These are phyloP conservation scores for Sporothrix variecibatus DNA, from an alignment of 2,329 filamentous ascomycete genomes.

Conservation along the genomic window DNA sequence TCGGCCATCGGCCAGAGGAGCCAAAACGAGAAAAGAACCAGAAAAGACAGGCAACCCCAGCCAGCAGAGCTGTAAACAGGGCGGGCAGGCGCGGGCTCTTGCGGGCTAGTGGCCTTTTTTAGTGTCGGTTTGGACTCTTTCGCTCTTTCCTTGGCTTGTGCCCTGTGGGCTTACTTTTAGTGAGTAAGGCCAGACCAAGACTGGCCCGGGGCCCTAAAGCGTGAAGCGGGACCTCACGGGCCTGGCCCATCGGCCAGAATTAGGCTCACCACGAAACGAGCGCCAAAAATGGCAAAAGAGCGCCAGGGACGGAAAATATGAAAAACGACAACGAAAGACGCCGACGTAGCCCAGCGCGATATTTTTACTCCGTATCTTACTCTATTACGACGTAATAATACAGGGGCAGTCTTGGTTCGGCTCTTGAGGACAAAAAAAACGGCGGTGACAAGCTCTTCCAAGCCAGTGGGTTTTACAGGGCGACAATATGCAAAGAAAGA, in stretches of 20 bases:
- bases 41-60: slow-evolving; percentile 2
- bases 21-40: background rate
- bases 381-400: background rate
- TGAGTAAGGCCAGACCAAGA: too few species aligned
- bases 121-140: background rate
- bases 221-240: too few species aligned
- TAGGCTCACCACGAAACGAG: slow-evolving; percentile 8
- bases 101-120: background rate
- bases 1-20: background rate
- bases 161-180: background rate
- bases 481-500: background rate
- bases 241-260: background rate
- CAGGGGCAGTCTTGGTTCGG: background rate
- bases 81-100: slow-evolving; percentile 7
- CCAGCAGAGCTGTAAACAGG: background rate
- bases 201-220: background rate
- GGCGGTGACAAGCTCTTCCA: background rate
- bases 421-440: background rate
- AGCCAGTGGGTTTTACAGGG: background rate
- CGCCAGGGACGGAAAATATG: background rate
- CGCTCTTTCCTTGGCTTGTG: background rate
- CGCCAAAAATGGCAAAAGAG: background rate
- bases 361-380: background rate
- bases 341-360: background rate
- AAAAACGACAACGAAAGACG: background rate